phyloP scores from a whole-genome alignment of 208 protist species.

The Borovskyia barvae region DNA sequence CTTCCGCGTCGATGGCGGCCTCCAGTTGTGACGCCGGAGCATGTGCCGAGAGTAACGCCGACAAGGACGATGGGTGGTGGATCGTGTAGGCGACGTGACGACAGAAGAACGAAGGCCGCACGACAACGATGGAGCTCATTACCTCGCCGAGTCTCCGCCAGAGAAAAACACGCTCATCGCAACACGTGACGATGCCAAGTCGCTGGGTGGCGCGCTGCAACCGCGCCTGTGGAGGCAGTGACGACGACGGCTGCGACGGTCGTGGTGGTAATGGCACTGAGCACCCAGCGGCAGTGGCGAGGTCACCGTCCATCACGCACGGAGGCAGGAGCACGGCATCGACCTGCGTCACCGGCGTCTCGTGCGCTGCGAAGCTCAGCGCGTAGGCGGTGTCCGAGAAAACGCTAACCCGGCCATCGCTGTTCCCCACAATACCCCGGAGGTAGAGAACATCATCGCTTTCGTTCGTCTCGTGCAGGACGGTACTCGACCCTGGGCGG shows the following conservation, averaged over 20 bases:
- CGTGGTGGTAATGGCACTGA: not conserved
- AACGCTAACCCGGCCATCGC: conserved; percentile 72
- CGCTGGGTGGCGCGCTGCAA: conserved; percentile 32
- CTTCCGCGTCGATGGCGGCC: conserved; percentile 21
- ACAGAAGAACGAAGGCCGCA: conserved; percentile 20
- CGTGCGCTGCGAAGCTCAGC: conserved; percentile 71
- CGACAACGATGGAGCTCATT: conserved; percentile 30
- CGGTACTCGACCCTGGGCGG: not conserved
- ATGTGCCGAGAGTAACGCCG: conserved; percentile 11
- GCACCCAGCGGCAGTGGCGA: not conserved
- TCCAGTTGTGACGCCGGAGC: conserved; percentile 5
- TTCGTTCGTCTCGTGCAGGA: not conserved
- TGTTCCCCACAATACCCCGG: conserved; percentile 67
- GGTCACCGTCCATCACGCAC: conserved; percentile 6
- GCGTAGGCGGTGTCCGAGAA: conserved; percentile 73
- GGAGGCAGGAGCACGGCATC: conserved; percentile 40
- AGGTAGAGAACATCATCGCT: conserved; percentile 32
- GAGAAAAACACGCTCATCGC: conserved; percentile 53
- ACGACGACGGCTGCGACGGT: not conserved
- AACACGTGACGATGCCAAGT: conserved; percentile 64
- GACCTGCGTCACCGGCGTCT: conserved; percentile 50
- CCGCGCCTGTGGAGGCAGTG: not conserved
- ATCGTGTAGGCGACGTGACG: conserved; percentile 28
- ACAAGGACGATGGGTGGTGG: conserved; percentile 25
- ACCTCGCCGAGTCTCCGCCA: conserved; percentile 35